Evolutionary conservation across 768 basidiomycete species (phyloP).

Genomic region (Naganishia vaughanmartiniae): DNA sequence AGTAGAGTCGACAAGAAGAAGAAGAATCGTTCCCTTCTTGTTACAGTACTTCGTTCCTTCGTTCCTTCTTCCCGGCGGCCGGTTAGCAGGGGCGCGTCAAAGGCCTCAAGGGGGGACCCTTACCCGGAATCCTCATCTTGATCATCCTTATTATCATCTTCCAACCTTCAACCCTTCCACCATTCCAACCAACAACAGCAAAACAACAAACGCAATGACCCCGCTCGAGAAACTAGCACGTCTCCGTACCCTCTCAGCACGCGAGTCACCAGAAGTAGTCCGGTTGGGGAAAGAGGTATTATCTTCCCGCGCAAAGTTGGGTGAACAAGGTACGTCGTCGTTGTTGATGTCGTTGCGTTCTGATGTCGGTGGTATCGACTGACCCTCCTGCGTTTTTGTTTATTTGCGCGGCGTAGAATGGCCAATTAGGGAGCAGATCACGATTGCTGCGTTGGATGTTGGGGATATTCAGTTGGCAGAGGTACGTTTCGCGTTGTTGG

Average conservation of each 20-base stretch:
- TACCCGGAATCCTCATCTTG: background rate
- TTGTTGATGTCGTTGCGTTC: too few relatives aligned
- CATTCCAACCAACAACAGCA: too few relatives aligned
- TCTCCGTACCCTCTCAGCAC: conserved; percentile 44
- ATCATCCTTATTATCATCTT: background rate
- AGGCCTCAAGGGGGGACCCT: background rate
- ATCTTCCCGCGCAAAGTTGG: conserved; percentile 28
- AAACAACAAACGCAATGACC: background rate
- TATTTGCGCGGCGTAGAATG: conserved; percentile 40
- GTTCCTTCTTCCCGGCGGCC: background rate
- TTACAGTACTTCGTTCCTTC: too few relatives aligned
- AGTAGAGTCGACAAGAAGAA: too few relatives aligned
- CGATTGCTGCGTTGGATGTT: conserved; percentile 49
- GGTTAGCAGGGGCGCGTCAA: conserved; percentile 1
- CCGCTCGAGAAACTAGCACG: conserved; percentile 40
- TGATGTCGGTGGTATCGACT: too few relatives aligned
- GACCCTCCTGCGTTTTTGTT: background rate
- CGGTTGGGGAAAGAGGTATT: conserved; percentile 39
- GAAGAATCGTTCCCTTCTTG: too few relatives aligned
- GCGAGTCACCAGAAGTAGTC: conserved; percentile 46
- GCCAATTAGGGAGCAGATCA: conserved; percentile 50
- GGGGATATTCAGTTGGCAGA: conserved; percentile 38
- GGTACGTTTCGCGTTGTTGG: conserved; percentile 34
- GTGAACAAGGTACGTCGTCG: conserved; percentile 42
- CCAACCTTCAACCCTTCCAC: too few relatives aligned